phyloP scores from a whole-genome alignment of 1,284 basidiomycete species.

The Gomphus bonarii region DNA sequence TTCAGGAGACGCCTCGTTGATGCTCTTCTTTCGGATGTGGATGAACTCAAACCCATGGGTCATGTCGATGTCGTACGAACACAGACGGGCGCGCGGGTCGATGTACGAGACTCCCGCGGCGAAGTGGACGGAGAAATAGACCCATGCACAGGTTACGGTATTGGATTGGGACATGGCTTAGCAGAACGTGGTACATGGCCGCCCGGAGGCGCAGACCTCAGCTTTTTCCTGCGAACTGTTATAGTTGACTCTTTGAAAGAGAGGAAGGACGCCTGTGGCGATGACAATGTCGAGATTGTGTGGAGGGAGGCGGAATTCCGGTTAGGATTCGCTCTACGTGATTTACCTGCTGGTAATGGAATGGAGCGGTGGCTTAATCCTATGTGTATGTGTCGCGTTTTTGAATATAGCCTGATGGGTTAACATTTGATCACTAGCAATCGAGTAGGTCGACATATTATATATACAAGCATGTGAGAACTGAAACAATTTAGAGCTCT shows the following conservation, averaged over 20 bases:
- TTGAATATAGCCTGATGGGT: neutral
- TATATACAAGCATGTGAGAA: neutral
- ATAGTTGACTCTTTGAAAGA: constrained; percentile 58
- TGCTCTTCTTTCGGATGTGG: constrained; percentile 62
- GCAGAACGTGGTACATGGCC: constrained; percentile 71
- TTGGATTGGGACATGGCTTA: constrained; percentile 64
- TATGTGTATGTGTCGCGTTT: constrained; percentile 38
- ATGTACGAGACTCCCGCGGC: constrained; percentile 17
- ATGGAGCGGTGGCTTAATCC: constrained; percentile 73
- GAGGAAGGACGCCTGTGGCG: neutral
- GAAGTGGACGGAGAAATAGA: constrained; percentile 16
- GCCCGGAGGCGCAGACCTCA: constrained; percentile 73
- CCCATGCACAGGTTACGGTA: constrained; percentile 14
- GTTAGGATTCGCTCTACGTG: constrained; percentile 73
- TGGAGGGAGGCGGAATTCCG: constrained; percentile 63
- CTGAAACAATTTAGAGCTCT: constrained; percentile 44
- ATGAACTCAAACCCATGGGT: constrained; percentile 29
- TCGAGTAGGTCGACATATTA: constrained; percentile 38
- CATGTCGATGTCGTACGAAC: neutral
- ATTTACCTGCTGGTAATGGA: constrained; percentile 40
- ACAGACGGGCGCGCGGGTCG: neutral
- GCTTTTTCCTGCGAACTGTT: constrained; percentile 69
- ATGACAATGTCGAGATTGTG: constrained; percentile 21
- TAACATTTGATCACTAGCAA: constrained; percentile 26
- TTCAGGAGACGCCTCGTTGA: constrained; percentile 54